phyloP scores from a whole-genome alignment of 2,329 filamentous ascomycete genomes.

The Fusarium brevicatenulatum region DNA sequence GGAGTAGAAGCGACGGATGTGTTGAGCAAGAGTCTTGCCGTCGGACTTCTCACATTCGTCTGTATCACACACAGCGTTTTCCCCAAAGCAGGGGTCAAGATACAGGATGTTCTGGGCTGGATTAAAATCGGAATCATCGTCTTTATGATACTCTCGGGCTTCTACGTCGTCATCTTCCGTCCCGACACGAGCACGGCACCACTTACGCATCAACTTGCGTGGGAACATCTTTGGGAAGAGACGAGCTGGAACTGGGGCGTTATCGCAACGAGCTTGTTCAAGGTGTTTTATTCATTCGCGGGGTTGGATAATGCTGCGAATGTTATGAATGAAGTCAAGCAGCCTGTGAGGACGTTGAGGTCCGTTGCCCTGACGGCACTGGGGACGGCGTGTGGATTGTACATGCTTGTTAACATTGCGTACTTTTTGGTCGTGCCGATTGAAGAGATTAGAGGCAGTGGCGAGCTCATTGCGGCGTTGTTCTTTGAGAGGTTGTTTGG shows the following conservation, averaged over 20 bases:
- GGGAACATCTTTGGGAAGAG: conserved; percentile 68
- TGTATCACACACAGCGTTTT: conserved; percentile 69
- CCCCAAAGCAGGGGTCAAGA: conserved; percentile 64
- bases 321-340: conserved; percentile 75
- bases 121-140: conserved; percentile 69
- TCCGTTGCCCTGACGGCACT: conserved; percentile 70
- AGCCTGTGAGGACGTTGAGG: conserved; percentile 72
- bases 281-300: conserved; percentile 75
- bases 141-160: conserved; percentile 69
- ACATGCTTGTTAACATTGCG: conserved; percentile 72
- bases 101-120: conserved; percentile 72
- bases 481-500: conserved; percentile 75
- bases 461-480: conserved; percentile 73
- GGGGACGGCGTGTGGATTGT: conserved; percentile 69
- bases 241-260: conserved; percentile 76
- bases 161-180: conserved; percentile 66
- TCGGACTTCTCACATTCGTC: conserved; percentile 64
- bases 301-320: conserved; percentile 75
- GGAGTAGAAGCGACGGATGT: conserved; percentile 61
- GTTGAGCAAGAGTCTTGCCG: conserved; percentile 65
- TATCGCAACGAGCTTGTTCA: conserved; percentile 74
- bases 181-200: conserved; percentile 35
- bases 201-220: conserved; percentile 46
- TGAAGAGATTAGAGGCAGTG: conserved; percentile 72
- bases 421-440: conserved; percentile 73